Evolutionary conservation across 169 alveolate genomes (phyloP), one percentile per base, ranked within the genome.

Genomic region (Sarcocystis neurona): DNA sequence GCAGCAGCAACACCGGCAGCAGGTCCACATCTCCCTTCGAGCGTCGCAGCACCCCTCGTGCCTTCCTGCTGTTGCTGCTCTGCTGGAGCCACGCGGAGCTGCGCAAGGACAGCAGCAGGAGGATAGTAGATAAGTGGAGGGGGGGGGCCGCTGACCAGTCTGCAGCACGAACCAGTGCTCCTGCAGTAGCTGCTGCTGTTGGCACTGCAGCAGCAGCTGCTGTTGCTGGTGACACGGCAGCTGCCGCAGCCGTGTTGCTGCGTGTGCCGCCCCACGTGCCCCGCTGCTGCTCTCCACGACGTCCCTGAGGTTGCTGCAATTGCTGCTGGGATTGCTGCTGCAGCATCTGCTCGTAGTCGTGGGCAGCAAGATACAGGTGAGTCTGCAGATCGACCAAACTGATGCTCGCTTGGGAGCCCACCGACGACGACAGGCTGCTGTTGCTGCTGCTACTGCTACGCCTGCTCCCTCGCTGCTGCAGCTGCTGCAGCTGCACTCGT

Each of bases 171-270:
- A 72, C 58, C 0, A 30, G 0, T 34, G 85, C 66, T 4, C 46
- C 2, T 4, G 43, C 37, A 39, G 43, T 41, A 6, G 68, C 66
- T 77, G 85, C 85, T 23, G 66, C 85, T 77, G 85, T 66, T 4
- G 43, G 68, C 47, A 66, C 85, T 46, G 68, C 66, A 30, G 66
- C 85, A 46, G 58, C 68, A 34, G 85, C 85, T 43, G 85, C 47
- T 77, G 85, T 44, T 77, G 85, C 85, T 46, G 85, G 85, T 30
- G 66, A 77, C 58, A 46, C 66, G 30, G 47, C 43, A 77, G 85
- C 68, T 44, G 85, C 85, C 47, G 85, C 85, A 77, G 85, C 68
- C 43, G 68, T 46, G 85, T 46, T 46, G 85, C 68, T 27, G 75
- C n/a, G n/a, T n/a, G n/a, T n/a, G n/a, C n/a, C n/a, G n/a, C n/a